phyloP scores from a whole-genome alignment of 805 yeast species.

The Jamesozyma lodderae region DNA sequence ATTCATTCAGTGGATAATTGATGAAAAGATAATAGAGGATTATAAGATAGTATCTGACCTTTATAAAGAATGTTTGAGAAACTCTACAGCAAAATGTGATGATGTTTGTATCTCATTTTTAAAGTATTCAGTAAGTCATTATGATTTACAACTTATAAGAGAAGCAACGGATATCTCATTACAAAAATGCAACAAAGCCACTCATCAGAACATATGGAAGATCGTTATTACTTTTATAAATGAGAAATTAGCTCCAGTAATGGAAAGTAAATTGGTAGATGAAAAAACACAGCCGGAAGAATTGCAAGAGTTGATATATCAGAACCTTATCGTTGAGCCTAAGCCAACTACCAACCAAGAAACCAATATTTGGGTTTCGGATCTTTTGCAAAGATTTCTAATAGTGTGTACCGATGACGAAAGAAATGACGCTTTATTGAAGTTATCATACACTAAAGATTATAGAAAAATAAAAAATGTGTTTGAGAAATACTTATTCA shows the following conservation, averaged over 20 bases:
- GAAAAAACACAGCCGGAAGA: conserved; percentile 10
- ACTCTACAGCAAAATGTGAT: conserved; percentile 26
- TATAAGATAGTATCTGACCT: conserved; percentile 32
- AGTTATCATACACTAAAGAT: conserved; percentile 16
- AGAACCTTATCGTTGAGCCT: conserved; percentile 4
- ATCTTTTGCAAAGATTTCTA: conserved; percentile 17
- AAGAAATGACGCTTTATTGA: conserved; percentile 6
- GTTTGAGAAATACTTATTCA: conserved; percentile 11
- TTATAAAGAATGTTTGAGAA: conserved; percentile 40
- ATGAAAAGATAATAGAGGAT: conserved; percentile 32
- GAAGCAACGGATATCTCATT: conserved; percentile 24
- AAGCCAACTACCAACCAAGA: conserved; percentile 2
- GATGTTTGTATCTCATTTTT: conserved; percentile 49
- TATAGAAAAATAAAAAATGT: conserved; percentile 6
- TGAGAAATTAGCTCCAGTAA: conserved; percentile 12
- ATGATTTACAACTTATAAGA: conserved; percentile 26
- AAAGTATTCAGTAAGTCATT: conserved; percentile 35
- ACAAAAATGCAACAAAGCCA: conserved; percentile 6
- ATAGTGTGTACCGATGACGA: conserved; percentile 14
- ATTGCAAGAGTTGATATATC: conserved; percentile 8
- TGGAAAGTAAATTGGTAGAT: conserved; percentile 5
- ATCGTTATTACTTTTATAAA: conserved; percentile 15
- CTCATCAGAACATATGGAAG: conserved; percentile 23
- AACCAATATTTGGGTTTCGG: conserved; percentile 20
- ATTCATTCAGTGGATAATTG: conserved; percentile 44